A percentile compares a stretch with the other conserved stretches of the same genome.
phyloP scores from a whole-genome alignment of 768 basidiomycete genomes.

The Polyporus arcularius region DNA sequence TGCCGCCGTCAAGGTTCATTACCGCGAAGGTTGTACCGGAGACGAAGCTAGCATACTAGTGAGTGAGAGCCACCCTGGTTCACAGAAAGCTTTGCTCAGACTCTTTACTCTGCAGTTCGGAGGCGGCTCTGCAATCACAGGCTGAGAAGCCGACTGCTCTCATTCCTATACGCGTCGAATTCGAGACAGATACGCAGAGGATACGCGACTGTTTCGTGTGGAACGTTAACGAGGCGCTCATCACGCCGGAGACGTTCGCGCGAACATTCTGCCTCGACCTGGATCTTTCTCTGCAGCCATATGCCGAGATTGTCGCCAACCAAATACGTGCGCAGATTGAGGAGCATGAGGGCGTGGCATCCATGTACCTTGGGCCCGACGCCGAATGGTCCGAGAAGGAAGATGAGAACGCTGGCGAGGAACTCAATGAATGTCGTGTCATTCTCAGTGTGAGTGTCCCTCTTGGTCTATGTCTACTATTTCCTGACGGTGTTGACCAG shows the following conservation, averaged over 20 bases:
- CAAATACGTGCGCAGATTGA: slow-evolving; percentile 92
- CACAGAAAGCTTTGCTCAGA: not conserved
- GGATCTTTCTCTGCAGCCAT: slow-evolving; percentile 65
- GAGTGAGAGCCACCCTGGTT: slow-evolving; percentile 36
- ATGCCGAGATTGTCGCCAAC: slow-evolving; percentile 78
- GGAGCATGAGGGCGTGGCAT: slow-evolving; percentile 81
- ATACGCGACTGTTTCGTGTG: slow-evolving; percentile 95
- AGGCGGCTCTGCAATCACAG: slow-evolving; percentile 63
- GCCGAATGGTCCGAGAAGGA: slow-evolving; percentile 49
- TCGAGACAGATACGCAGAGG: slow-evolving; percentile 89
- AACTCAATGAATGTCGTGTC: slow-evolving; percentile 77
- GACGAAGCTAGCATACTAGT: slow-evolving; percentile 77
- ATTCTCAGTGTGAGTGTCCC: slow-evolving; percentile 65
- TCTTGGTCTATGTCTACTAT: not conserved
- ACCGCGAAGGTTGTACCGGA: slow-evolving; percentile 55
- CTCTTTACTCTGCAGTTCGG: slow-evolving; percentile 44
- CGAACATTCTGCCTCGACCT: slow-evolving; percentile 86
- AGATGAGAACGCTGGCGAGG: slow-evolving; percentile 51
- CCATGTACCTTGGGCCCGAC: slow-evolving; percentile 72
- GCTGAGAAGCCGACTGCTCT: slow-evolving; percentile 58
- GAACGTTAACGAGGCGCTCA: slow-evolving; percentile 88
- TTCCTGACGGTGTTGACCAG: slow-evolving; percentile 40
- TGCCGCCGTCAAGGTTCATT: slow-evolving; percentile 81
- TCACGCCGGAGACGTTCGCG: slow-evolving; percentile 86
- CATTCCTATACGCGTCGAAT: slow-evolving; percentile 92